Conservation (phyloP, 352 stramenopile species). For the Pythium grandisporangium region DNA sequence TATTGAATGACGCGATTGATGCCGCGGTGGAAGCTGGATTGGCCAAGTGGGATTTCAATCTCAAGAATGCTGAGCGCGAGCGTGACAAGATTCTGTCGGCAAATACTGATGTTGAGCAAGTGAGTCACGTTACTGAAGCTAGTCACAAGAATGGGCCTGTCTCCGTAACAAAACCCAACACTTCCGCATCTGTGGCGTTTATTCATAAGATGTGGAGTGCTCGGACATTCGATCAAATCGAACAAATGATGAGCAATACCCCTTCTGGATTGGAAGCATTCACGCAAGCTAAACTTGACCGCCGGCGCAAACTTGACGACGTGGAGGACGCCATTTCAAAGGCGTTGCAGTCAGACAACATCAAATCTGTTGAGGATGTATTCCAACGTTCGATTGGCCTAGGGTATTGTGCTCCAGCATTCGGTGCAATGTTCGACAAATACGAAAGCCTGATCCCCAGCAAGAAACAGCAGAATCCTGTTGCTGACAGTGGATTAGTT, state of each 20-base stretch:
- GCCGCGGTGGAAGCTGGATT: slow-evolving; percentile 43
- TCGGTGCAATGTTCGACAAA: slow-evolving; percentile 37
- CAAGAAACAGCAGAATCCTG: slow-evolving; percentile 2
- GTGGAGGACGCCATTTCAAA: slow-evolving; percentile 25
- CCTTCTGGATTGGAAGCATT: slow-evolving; percentile 22
- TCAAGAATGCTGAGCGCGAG: slow-evolving; percentile 68
- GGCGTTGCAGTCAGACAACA: slow-evolving; percentile 20
- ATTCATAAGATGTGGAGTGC: too few relatives aligned
- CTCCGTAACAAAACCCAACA: too few relatives aligned
- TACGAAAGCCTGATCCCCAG: slow-evolving; percentile 19
- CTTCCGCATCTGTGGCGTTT: too few relatives aligned
- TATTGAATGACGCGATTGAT: slow-evolving; percentile 62
- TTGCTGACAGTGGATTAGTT: slow-evolving; percentile 24
- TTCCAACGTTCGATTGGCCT: slow-evolving; percentile 46
- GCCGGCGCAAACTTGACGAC: slow-evolving; percentile 31
- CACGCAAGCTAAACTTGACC: slow-evolving; percentile 22
- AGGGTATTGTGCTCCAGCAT: slow-evolving; percentile 38
- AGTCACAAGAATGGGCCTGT: too few relatives aligned
- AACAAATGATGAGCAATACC: too few relatives aligned
- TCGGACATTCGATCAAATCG: too few relatives aligned
- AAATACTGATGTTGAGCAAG: too few relatives aligned
- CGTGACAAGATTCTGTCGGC: slow-evolving; percentile 39
- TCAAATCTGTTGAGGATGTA: slow-evolving; percentile 37
- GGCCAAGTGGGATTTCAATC: slow-evolving; percentile 75
- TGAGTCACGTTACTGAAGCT: too few relatives aligned